Base-by-base conservation (phyloP, 1,284 basidiomycete genomes). In the Ceratorhiza oryzae-sativae region DNA sequence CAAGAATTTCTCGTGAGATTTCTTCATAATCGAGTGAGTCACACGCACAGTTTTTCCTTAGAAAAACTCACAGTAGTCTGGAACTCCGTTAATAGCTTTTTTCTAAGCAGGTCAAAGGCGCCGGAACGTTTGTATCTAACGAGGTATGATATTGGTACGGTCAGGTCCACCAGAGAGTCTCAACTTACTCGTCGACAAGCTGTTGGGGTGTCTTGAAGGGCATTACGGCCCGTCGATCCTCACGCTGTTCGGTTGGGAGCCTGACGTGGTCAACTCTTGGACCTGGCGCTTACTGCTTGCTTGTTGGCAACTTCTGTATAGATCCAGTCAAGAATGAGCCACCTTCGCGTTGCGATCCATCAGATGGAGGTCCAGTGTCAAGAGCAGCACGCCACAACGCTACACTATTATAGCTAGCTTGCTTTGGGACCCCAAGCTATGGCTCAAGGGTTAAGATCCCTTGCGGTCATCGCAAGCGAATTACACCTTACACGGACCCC, bases 1-100 rank as follows among this genome's bases (percentile, higher is more conserved):
- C 12, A 70, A 6, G 25, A 70, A 70, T 34, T 70, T 70, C 42
- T 70, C 65, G n/a, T 70, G 65, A 46, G 65, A 70, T 70, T 70
- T 70, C 65, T 70, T 30, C 41, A 10, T 25, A 32, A 53, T 20
- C 23, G 6, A 13, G 46, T 62, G 15, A 65, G 25, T 53, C 25
- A 32, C 13, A 46, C 20, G 23, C 23, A 3, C 18, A 53, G 13
- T 15, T 32, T 13, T 10, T 36, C 39, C 6, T 18, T 23, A 0
- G 15, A n/a, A 15, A 13, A 25, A 20, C 41, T 70, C 15, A 70
- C 65, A 8, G 65, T 70, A 23, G 39, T 70, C 23, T 70, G 65
- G 48, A 70, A 70, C 65, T 70, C 65, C 3, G 51, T 58, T 18
- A 70, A 48, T 46, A 70, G n/a, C 53, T 46, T 70, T 42, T 70